These are phyloP conservation scores for Pichia sp. DNA, from an alignment of 1,139 yeast species.

Conservation along the genomic window DNA sequence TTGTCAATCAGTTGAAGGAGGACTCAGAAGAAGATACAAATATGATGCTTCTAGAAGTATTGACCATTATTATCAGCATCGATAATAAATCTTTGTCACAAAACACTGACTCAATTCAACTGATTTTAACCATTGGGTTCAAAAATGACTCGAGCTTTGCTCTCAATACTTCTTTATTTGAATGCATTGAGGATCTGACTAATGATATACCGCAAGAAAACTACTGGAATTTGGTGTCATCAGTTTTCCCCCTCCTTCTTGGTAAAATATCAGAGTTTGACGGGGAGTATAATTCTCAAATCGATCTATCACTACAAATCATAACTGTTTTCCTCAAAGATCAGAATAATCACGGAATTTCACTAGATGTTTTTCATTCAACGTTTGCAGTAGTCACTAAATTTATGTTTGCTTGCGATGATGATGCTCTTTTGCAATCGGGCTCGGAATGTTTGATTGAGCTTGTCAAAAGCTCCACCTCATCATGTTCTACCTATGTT, in stretches of 20 bases:
- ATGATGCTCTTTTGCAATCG: conserved; percentile 74
- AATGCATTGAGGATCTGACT: conserved; percentile 56
- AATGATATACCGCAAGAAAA: conserved; percentile 42
- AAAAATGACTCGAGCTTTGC: conserved; percentile 69
- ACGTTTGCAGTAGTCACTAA: conserved; percentile 51
- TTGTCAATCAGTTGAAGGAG: conserved; percentile 46
- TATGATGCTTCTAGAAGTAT: conserved; percentile 68
- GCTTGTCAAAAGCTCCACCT: conserved; percentile 47
- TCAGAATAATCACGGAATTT: conserved; percentile 22
- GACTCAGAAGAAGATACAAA: conserved; percentile 82
- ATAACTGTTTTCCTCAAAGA: conserved; percentile 54
- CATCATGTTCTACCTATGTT: conserved; percentile 40
- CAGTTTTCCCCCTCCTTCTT: conserved; percentile 51
- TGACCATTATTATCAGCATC: conserved; percentile 52
- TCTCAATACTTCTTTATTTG: conserved; percentile 58
- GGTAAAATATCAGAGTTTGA: conserved; percentile 34
- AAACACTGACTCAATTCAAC: conserved; percentile 44
- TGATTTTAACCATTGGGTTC: conserved; percentile 62
- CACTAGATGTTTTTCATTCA: conserved; percentile 42
- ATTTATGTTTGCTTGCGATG: conserved; percentile 55
- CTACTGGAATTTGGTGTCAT: conserved; percentile 47
- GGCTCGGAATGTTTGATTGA: conserved; percentile 73
- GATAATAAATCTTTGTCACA: conserved; percentile 37
- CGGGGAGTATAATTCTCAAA: conserved; percentile 52
- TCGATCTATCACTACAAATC: conserved; percentile 65